A percentile compares a stretch with the other conserved stretches of the same genome.
Conservation (phyloP, 1,284 basidiomycete species). For the Athelia psychrophila region DNA sequence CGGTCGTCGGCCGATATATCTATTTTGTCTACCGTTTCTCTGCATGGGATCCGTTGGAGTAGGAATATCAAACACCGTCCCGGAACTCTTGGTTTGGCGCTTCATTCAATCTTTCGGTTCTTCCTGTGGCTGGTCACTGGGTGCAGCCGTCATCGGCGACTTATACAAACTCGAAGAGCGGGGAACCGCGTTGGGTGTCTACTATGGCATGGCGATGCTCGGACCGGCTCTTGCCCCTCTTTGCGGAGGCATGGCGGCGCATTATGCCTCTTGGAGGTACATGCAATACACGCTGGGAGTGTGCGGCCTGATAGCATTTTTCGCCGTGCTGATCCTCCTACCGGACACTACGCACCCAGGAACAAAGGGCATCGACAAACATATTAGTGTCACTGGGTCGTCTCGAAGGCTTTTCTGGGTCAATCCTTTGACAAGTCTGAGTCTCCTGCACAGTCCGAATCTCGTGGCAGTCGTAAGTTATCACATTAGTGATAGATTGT, state of each 20-base stretch:
- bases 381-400: slow-evolving; percentile 6
- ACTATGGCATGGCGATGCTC: slow-evolving; percentile 48
- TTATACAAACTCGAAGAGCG: slow-evolving; percentile 62
- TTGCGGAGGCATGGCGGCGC: slow-evolving; percentile 36
- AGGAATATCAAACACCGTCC: slow-evolving; percentile 41
- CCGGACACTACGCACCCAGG: slow-evolving; percentile 71
- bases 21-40: slow-evolving; percentile 51
- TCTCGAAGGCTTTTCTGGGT: slow-evolving; percentile 23
- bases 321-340: slow-evolving; percentile 47
- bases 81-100: slow-evolving; percentile 55
- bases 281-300: slow-evolving; percentile 56
- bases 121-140: slow-evolving; percentile 51
- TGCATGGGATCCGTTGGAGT: slow-evolving; percentile 62
- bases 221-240: slow-evolving; percentile 44
- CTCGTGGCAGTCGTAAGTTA: slow-evolving; percentile 49
- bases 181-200: slow-evolving; percentile 62
- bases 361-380: slow-evolving; percentile 41
- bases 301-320: slow-evolving; percentile 40
- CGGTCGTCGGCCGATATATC: slow-evolving; percentile 39
- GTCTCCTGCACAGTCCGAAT: slow-evolving; percentile 57
- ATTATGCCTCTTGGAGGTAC: slow-evolving; percentile 67
- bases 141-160: slow-evolving; percentile 63
- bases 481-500: neutral
- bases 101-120: slow-evolving; percentile 64
- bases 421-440: slow-evolving; percentile 57